These are phyloP conservation scores for Neonectria sp. DNA, from an alignment of 2,329 filamentous ascomycete genomes.

Conservation along the genomic window DNA sequence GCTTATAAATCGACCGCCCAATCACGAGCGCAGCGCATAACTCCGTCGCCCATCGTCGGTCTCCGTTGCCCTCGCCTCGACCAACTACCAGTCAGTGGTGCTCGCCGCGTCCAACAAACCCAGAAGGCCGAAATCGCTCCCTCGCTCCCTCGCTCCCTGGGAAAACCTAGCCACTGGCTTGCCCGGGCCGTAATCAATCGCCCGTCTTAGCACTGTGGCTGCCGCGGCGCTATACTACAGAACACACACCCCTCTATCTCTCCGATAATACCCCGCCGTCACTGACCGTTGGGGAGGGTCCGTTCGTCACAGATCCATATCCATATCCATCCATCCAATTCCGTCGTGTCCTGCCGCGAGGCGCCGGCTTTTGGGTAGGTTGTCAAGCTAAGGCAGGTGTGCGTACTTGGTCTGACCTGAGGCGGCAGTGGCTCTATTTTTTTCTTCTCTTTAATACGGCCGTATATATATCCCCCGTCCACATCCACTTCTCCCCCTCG, in stretches of 20 bases:
- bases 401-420: background rate
- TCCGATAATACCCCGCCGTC: conserved; percentile 35
- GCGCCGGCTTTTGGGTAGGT: conserved; percentile 4
- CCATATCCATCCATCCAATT: conserved; percentile 29
- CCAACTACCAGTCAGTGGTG: background rate
- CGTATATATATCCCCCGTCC: conserved; percentile 20
- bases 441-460: background rate
- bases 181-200: conserved; percentile 27
- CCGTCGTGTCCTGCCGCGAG: conserved; percentile 12
- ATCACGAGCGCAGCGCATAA: conserved; percentile 21
- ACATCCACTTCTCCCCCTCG: conserved; percentile 19
- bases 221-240: background rate
- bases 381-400: conserved; percentile 2
- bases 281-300: conserved; percentile 19
- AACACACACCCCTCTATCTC: conserved; percentile 19
- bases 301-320: conserved; percentile 3
- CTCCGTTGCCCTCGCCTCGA: background rate
- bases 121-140: conserved; percentile 25
- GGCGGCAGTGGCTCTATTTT: conserved; percentile 1
- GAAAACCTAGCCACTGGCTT: background rate
- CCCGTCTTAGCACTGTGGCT: conserved; percentile 15
- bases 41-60: conserved; percentile 12
- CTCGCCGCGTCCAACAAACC: background rate
- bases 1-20: conserved; percentile 41
- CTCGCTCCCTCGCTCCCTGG: conserved; percentile 7